phyloP scores from a whole-genome alignment of 805 yeast species.

The Candida silvatica region DNA sequence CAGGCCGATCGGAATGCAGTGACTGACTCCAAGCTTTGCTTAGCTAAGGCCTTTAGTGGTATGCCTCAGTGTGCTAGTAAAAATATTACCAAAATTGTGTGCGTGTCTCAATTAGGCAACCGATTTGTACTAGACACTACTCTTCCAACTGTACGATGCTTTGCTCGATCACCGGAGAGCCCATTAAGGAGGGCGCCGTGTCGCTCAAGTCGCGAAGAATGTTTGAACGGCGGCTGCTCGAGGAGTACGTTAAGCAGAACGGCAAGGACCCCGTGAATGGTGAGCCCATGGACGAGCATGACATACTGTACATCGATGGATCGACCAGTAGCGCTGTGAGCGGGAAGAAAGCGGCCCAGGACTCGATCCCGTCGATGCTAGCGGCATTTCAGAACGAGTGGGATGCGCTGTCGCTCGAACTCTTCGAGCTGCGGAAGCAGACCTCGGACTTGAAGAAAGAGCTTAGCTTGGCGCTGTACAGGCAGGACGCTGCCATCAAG shows the following conservation, averaged over 20 bases:
- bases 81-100: too few relatives aligned
- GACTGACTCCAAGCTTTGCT: background rate
- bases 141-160: slow-evolving; percentile 5
- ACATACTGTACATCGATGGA: slow-evolving; percentile 36
- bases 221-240: slow-evolving; percentile 57
- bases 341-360: slow-evolving; percentile 28
- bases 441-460: slow-evolving; percentile 59
- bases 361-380: slow-evolving; percentile 73
- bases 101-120: background rate
- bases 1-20: background rate
- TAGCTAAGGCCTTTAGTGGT: background rate
- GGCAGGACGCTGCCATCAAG: slow-evolving; percentile 83
- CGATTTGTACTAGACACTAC: background rate
- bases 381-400: slow-evolving; percentile 79
- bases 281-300: slow-evolving; percentile 48
- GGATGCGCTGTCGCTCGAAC: slow-evolving; percentile 80
- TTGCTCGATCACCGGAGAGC: slow-evolving; percentile 54
- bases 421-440: slow-evolving; percentile 68
- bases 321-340: slow-evolving; percentile 2
- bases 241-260: slow-evolving; percentile 51
- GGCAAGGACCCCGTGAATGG: slow-evolving; percentile 72
- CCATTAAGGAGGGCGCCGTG: slow-evolving; percentile 62
- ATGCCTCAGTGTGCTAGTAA: too few relatives aligned
- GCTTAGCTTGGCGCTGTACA: slow-evolving; percentile 68
- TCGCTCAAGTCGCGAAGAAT: slow-evolving; percentile 64